phyloP scores from a whole-genome alignment of 805 yeast genomes.

The Ogataea nonfermentans region DNA sequence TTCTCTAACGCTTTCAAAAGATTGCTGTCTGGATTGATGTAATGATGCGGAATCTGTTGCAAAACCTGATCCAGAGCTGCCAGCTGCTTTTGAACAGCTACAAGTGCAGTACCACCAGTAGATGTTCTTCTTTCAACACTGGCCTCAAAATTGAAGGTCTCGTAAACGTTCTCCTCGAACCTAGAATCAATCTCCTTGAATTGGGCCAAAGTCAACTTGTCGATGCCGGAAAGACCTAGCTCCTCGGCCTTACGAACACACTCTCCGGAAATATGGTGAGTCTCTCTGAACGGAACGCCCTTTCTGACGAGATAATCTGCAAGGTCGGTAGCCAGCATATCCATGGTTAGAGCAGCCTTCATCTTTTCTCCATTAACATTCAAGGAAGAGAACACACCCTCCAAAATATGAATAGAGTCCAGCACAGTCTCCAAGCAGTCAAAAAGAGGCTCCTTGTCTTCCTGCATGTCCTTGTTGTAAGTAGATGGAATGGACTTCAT shows the following conservation, averaged over 20 bases:
- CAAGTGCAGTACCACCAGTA: conserved; percentile 94
- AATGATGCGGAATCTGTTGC: too few relatives aligned
- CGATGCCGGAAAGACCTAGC: conserved; percentile 74
- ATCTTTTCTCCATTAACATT: conserved; percentile 68
- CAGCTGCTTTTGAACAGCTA: conserved; percentile 82
- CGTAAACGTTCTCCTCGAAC: conserved; percentile 76
- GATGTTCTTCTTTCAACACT: conserved; percentile 97
- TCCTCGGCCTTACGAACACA: conserved; percentile 93
- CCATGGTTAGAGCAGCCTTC: conserved; percentile 92
- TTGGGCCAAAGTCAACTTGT: conserved; percentile 73
- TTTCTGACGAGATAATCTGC: conserved; percentile 97
- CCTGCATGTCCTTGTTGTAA: conserved; percentile 97
- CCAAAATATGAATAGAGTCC: conserved; percentile 90
- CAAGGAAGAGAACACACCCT: conserved; percentile 93
- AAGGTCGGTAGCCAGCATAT: conserved; percentile 97
- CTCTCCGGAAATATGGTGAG: conserved; percentile 98
- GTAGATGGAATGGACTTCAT: conserved; percentile 97
- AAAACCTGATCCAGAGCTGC: conserved; percentile 27
- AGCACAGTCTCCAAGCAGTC: conserved; percentile 88
- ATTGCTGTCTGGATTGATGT: too few relatives aligned
- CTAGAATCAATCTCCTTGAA: conserved; percentile 76
- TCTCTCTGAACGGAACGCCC: conserved; percentile 99
- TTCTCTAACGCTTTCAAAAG: too few relatives aligned
- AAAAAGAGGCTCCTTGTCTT: conserved; percentile 97
- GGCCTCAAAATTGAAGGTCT: conserved; percentile 86